phyloP scores from a whole-genome alignment of 2,329 filamentous ascomycete genomes.

The Stachybotrys elegans region DNA sequence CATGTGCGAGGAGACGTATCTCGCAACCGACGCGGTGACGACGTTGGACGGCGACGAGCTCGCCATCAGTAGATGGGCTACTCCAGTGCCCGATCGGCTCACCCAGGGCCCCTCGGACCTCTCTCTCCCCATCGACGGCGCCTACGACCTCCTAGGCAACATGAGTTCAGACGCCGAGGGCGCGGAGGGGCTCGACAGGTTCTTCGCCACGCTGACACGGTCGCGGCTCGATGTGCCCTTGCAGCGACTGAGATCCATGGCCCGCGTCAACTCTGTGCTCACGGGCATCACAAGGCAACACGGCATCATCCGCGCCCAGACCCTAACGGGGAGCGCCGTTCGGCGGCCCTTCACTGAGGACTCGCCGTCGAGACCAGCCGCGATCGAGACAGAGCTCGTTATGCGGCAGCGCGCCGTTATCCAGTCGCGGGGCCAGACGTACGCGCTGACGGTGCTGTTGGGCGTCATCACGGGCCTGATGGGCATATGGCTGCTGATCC shows the following conservation, averaged over 20 bases:
- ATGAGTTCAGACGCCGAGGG: conserved; percentile 11
- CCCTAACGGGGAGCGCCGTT: conserved; percentile 14
- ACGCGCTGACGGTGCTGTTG: conserved; percentile 15
- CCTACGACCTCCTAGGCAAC: conserved; percentile 13
- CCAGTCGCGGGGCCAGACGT: conserved; percentile 16
- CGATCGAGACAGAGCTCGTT: conserved; percentile 14
- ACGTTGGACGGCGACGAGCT: conserved; percentile 19
- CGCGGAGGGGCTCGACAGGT: conserved; percentile 17
- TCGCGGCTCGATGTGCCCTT: conserved; percentile 15
- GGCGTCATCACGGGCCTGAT: conserved; percentile 12
- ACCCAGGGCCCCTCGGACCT: conserved; percentile 12
- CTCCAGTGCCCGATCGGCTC: conserved; percentile 13
- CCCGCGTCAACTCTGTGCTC: conserved; percentile 16
- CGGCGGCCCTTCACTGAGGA: conserved; percentile 8
- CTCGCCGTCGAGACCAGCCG: conserved; percentile 7
- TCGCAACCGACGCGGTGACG: conserved; percentile 12
- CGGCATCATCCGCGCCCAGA: conserved; percentile 20
- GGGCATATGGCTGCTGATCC: conserved; percentile 11
- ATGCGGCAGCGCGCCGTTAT: conserved; percentile 15
- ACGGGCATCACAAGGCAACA: conserved; percentile 17
- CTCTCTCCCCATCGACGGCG: conserved; percentile 10
- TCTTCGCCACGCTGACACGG: conserved; percentile 19
- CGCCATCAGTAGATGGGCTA: conserved; percentile 13
- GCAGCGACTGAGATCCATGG: conserved; percentile 14
- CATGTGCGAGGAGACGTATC: conserved; percentile 18